A percentile compares a stretch with the other conserved stretches of the same genome.
Conservation (phyloP, 495 filamentous ascomycete species). For the Saxispiralis lemnorum region DNA sequence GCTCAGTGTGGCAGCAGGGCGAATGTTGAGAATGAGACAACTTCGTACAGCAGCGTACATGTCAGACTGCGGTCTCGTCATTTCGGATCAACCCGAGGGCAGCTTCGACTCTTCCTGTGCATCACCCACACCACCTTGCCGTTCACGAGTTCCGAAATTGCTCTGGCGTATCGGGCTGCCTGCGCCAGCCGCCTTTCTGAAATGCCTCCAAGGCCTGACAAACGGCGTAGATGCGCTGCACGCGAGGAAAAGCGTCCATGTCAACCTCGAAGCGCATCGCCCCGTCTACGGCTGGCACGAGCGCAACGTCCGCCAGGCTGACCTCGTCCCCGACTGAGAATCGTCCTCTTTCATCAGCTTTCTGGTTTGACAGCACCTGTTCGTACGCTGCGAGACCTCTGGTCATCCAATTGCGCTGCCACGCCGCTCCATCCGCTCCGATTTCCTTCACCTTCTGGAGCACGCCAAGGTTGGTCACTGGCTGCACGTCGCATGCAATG, state of each 20-base stretch:
- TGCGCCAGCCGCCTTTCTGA: neutral
- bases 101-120: too few species aligned
- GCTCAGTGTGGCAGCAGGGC: too few species aligned
- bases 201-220: conserved; percentile 2
- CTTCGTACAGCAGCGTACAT: too few species aligned
- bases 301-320: conserved; percentile 35
- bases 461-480: conserved; percentile 32
- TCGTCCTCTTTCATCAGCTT: conserved; percentile 21
- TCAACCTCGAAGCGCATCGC: conserved; percentile 34
- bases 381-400: conserved; percentile 32
- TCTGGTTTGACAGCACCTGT: too few species aligned
- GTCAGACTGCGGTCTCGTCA: too few species aligned
- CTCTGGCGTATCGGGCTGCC: conserved; percentile 2
- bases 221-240: conserved; percentile 23
- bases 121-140: too few species aligned
- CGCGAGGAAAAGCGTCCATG: conserved; percentile 25
- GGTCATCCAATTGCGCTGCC: neutral
- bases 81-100: too few species aligned
- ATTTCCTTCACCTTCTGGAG: conserved; percentile 28
- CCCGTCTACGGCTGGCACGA: conserved; percentile 34
- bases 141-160: too few species aligned
- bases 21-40: too few species aligned
- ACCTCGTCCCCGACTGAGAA: conserved; percentile 36
- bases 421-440: conserved; percentile 9
- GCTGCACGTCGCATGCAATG: conserved; percentile 34